Conservation (phyloP, 371 early-diverging fungal species). For the Actinomortierella ambigua region DNA sequence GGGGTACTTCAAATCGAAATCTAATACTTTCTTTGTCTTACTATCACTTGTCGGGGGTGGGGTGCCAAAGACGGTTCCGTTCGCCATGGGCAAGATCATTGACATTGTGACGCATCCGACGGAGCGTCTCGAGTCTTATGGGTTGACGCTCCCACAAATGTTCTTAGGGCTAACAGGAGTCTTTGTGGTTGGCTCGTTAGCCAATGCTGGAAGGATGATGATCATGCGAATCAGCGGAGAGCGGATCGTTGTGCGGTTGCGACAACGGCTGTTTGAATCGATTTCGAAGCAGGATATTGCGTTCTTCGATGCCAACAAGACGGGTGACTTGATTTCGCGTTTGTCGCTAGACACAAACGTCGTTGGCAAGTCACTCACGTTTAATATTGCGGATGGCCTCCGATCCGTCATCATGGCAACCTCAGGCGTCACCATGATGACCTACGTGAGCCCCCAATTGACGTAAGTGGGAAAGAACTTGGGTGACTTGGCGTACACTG, state of each 20-base stretch:
- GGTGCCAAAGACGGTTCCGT: conserved; percentile 64
- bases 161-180: conserved; percentile 58
- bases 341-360: conserved; percentile 76
- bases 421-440: conserved; percentile 74
- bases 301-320: conserved; percentile 77
- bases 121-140: conserved; percentile 52
- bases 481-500: no score
- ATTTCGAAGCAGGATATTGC: conserved; percentile 71
- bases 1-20: no score
- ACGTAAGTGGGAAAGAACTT: conserved; percentile 6
- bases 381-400: conserved; percentile 82
- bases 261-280: conserved; percentile 57
- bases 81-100: conserved; percentile 81
- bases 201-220: conserved; percentile 78
- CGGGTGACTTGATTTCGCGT: conserved; percentile 82
- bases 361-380: conserved; percentile 79
- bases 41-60: no score
- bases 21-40: no score
- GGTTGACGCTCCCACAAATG: conserved; percentile 60
- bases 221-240: conserved; percentile 77
- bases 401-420: conserved; percentile 61
- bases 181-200: conserved; percentile 71
- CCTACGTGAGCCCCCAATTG: conserved; percentile 57
- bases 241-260: conserved; percentile 69
- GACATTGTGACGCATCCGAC: conserved; percentile 66